Evolutionary conservation across 768 basidiomycete genomes (phyloP), one percentile per base, ranked within the genome.

Genomic region (Botryobasidium botryosum): DNA sequence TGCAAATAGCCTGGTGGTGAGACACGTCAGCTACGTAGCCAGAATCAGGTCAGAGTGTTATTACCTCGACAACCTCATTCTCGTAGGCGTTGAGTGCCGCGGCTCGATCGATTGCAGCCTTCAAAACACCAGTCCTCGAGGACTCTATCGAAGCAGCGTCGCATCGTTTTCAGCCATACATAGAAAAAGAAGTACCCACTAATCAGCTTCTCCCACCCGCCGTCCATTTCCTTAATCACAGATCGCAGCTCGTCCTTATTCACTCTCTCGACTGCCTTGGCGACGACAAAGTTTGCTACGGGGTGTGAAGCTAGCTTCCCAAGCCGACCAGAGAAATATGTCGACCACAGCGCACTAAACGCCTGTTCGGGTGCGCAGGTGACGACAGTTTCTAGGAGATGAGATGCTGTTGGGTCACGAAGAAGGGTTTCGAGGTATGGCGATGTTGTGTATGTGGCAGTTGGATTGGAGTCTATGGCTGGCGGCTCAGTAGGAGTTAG

Each of bases 271-370:
- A 91, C 51, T 1, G 79, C 82, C 57, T 76, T 79, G 1, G 90
- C 80, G 4, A 90, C 67, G 18, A 96, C 90, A 54, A 88, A 99
- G 56, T 97, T 99, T 10, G 85, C 88, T 2, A 91, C 82, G 2
- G 91, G 87, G 59, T 99, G 92, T 17, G 70, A 65, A 15, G 81
- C 77, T 24, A 94, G 64, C 46, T 79, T 71, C 3, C 69, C 61
- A 29, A 94, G 64, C 50, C 77, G 61, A n/a, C 75, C 75, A 35
- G 63, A 59, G 57, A 97, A 79, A 61, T 94, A 91, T 0, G 70
- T 69, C 2, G 62, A 54, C 92, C 92, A 97, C 4, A 94, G 55
- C 0, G 67, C 54, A 26, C 61, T 56, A 55, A 91, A 90, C 2
- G 77, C 68, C 15, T 61, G 53, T 5, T 66, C 60, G 0, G 86